phyloP scores from a whole-genome alignment of 495 filamentous ascomycete species.

The Neurospora cerealis region DNA sequence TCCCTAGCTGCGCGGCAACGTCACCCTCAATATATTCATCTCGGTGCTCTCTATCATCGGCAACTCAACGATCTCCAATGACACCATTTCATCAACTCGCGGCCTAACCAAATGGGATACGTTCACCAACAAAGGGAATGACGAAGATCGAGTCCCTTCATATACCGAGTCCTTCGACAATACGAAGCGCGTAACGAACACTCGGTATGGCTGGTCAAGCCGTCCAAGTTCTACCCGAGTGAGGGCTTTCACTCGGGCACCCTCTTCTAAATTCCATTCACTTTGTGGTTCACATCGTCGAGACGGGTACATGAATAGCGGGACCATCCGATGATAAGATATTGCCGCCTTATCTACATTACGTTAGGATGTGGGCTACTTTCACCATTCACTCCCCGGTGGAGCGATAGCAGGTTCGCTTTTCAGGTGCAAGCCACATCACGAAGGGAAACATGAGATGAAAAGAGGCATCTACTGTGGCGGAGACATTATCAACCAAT shows the following conservation, averaged over 20 bases:
- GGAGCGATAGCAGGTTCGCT: background rate
- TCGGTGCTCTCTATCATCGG: background rate
- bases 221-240: background rate
- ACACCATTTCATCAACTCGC: background rate
- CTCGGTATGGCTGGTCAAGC: background rate
- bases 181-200: background rate
- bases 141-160: background rate
- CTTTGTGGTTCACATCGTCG: background rate
- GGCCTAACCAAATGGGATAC: background rate
- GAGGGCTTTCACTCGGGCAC: background rate
- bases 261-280: background rate
- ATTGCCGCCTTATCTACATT: background rate
- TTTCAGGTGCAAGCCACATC: background rate
- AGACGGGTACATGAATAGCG: background rate
- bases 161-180: background rate
- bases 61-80: background rate
- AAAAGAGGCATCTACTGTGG: background rate
- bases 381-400: background rate
- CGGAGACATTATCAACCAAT: background rate
- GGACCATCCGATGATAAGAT: background rate
- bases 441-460: background rate
- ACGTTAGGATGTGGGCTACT: background rate
- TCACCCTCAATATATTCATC: background rate
- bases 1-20: background rate
- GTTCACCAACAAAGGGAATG: background rate